Conservation (phyloP, 495 filamentous ascomycete species). For the Staphylotrichum tortipilum region DNA sequence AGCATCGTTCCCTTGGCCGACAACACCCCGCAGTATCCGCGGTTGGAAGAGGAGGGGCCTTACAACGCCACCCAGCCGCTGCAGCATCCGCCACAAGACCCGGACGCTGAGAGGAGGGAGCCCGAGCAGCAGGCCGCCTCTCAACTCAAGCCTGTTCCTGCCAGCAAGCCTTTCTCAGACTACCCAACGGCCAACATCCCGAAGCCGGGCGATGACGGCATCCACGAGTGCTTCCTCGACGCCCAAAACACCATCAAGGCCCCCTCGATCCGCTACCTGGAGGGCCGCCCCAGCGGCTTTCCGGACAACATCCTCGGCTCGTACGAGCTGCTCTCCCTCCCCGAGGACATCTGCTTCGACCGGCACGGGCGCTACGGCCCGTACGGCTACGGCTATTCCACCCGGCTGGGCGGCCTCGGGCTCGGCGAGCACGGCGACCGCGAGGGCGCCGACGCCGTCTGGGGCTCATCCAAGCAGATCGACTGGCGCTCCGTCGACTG, state of each 20-base stretch:
- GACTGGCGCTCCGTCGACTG: conserved; percentile 68
- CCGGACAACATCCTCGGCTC: conserved; percentile 77
- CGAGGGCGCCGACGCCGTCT: conserved; percentile 64
- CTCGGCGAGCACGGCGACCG: conserved; percentile 69
- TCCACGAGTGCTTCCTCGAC: conserved; percentile 69
- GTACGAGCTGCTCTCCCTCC: conserved; percentile 68
- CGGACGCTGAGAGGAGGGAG: not conserved
- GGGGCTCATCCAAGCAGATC: conserved; percentile 57
- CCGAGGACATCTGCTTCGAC: conserved; percentile 89
- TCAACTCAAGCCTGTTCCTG: conserved; percentile 59
- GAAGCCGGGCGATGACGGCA: conserved; percentile 41
- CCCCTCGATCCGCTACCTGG: conserved; percentile 59
- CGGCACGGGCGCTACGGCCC: conserved; percentile 80
- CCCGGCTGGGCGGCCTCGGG: conserved; percentile 67
- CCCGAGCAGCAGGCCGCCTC: not conserved
- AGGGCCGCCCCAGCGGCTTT: conserved; percentile 69
- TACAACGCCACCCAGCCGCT: conserved; percentile 25
- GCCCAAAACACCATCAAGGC: conserved; percentile 49
- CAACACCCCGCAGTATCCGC: conserved; percentile 72
- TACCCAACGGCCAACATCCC: conserved; percentile 50
- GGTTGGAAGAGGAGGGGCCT: conserved; percentile 36
- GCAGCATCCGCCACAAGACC: conserved; percentile 20
- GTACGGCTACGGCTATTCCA: conserved; percentile 81
- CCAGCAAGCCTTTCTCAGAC: conserved; percentile 58
- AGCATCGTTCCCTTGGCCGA: conserved; percentile 52